Conservation (phyloP, 169 alveolate species). For the Ichthyophthirius multifiliis region DNA sequence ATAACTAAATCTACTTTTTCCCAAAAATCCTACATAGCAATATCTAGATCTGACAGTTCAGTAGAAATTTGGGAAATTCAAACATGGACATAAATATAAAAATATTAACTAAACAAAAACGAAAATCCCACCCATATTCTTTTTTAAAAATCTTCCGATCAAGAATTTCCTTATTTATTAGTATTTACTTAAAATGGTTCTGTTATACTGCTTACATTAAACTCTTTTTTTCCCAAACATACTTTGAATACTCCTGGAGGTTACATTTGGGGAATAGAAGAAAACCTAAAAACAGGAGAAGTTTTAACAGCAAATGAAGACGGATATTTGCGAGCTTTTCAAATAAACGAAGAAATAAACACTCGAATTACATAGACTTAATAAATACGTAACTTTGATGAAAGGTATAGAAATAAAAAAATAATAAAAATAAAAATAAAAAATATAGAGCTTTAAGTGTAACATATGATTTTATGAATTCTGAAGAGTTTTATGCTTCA, state of each 20-base stretch:
- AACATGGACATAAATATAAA: not conserved
- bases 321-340: not conserved
- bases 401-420: slow-evolving; percentile 1
- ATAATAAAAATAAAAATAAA: not conserved
- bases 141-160: not conserved
- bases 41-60: not conserved
- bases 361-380: not conserved
- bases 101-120: not conserved
- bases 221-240: not conserved
- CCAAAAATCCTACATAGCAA: not conserved
- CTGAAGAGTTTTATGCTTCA: not conserved
- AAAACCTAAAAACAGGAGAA: not conserved
- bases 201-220: not conserved
- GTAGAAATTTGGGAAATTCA: not conserved
- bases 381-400: not conserved
- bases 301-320: not conserved
- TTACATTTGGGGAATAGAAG: not conserved
- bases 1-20: too few species aligned
- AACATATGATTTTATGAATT: not conserved
- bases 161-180: not conserved
- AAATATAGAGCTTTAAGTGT: not conserved
- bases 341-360: not conserved
- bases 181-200: not conserved
- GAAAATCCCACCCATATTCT: not conserved
- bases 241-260: not conserved